Evolutionary conservation across 345 rosid species (phyloP).

Genomic region (Geranium rotundifolium): DNA sequence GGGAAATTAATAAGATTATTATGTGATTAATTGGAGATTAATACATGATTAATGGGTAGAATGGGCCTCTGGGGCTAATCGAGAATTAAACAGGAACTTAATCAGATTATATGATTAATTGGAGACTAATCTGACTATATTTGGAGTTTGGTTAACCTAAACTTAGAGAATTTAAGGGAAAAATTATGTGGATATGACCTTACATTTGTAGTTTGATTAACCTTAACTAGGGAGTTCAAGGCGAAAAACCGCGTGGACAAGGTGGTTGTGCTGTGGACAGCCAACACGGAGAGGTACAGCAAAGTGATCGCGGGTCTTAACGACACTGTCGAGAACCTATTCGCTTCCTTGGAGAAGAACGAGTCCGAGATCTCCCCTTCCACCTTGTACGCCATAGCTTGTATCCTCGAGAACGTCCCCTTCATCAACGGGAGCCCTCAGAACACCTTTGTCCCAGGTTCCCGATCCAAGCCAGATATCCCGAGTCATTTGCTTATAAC

Average conservation of each 20-base stretch:
- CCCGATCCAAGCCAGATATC: slow-evolving; percentile 4
- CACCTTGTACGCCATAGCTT: slow-evolving; percentile 79
- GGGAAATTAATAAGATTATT: too few species aligned
- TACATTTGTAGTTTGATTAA: not conserved
- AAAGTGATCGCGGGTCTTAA: slow-evolving; percentile 73
- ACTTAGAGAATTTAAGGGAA: too few species aligned
- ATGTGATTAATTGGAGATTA: too few species aligned
- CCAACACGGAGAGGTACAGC: slow-evolving; percentile 97
- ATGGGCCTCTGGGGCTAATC: too few species aligned
- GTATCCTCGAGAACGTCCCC: slow-evolving; percentile 76
- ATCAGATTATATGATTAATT: too few species aligned
- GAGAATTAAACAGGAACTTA: too few species aligned
- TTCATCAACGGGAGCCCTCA: slow-evolving; percentile 99
- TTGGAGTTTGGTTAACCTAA: too few species aligned
- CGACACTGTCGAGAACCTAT: slow-evolving; percentile 80
- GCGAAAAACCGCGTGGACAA: slow-evolving; percentile 73
- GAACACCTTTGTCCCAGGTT: slow-evolving; percentile 97
- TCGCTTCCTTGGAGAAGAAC: slow-evolving; percentile 67
- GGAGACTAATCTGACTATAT: too few species aligned
- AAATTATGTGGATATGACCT: too few species aligned
- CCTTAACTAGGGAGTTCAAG: slow-evolving; percentile 68
- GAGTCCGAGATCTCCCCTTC: slow-evolving; percentile 96
- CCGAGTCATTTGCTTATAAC: too few species aligned
- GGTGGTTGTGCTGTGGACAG: slow-evolving; percentile 94
- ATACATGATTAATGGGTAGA: too few species aligned